Percentiles rank a stretch among this genome's conserved stretches.
phyloP scores from a whole-genome alignment of 306 rosid species.

The Vigna reflexopilosa region DNA sequence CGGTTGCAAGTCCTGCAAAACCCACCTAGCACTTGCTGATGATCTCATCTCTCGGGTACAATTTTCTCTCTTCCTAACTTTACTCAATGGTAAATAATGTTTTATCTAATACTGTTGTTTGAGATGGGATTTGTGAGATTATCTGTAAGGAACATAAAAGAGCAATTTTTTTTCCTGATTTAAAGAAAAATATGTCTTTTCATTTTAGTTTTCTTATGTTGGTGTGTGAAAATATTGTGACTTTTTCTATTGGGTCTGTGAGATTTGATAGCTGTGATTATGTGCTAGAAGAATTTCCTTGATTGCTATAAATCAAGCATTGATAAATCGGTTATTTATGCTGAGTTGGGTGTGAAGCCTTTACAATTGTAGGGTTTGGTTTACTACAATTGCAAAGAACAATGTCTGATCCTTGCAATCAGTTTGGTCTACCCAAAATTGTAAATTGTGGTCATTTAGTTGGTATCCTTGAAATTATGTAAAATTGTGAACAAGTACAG shows the following conservation, averaged over 20 bases:
- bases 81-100: not conserved
- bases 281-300: not conserved
- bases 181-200: not conserved
- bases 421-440: not conserved
- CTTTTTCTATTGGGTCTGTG: slow-evolving; percentile 23
- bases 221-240: not conserved
- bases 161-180: not conserved
- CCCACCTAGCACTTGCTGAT: slow-evolving; percentile 77
- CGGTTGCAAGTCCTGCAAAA: slow-evolving; percentile 89
- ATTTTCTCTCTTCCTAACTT: not conserved
- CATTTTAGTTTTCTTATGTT: not conserved
- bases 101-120: not conserved
- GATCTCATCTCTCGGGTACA: slow-evolving; percentile 84
- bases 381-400: not conserved
- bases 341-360: not conserved
- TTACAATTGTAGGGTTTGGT: not conserved
- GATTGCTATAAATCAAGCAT: slow-evolving; percentile 14
- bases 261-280: not conserved
- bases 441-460: not conserved
- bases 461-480: not conserved
- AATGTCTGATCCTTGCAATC: not conserved
- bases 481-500: not conserved
- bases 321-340: not conserved
- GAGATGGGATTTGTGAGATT: not conserved
- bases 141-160: not conserved